Percentiles rank a stretch among this genome's conserved stretches.
These are phyloP conservation scores for Hygrophoropsis aurantiaca DNA, from an alignment of 768 basidiomycete species.

Conservation along the genomic window DNA sequence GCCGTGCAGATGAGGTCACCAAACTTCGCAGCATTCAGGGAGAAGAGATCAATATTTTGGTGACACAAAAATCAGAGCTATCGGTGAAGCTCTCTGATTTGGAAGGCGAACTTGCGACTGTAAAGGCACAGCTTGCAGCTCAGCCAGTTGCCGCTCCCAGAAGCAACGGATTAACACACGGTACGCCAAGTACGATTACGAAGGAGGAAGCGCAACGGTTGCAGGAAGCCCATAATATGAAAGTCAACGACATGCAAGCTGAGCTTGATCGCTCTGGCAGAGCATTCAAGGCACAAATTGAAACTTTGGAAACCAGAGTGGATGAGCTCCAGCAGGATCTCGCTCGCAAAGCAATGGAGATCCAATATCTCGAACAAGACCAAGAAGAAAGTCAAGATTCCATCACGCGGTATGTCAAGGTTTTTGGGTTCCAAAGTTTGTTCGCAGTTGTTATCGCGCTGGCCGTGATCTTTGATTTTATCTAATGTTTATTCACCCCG, in stretches of 20 bases:
- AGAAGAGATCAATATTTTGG: conserved; percentile 56
- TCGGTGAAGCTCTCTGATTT: conserved; percentile 66
- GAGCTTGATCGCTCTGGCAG: conserved; percentile 61
- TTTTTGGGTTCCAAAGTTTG: conserved; percentile 60
- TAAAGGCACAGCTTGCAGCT: conserved; percentile 52
- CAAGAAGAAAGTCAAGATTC: conserved; percentile 75
- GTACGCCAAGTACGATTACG: conserved; percentile 48
- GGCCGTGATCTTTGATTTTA: conserved; percentile 54
- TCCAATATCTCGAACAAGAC: conserved; percentile 75
- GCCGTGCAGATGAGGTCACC: conserved; percentile 69
- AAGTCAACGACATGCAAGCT: conserved; percentile 71
- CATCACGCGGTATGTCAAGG: conserved; percentile 73
- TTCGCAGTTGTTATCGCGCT: conserved; percentile 50
- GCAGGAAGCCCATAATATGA: conserved; percentile 84
- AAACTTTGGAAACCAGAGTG: conserved; percentile 46
- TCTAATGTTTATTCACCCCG: conserved; percentile 25
- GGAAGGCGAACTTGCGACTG: conserved; percentile 73
- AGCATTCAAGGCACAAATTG: conserved; percentile 55
- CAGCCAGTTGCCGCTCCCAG: conserved; percentile 50
- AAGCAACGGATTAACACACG: conserved; percentile 48
- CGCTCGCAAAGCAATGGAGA: conserved; percentile 75
- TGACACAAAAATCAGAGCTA: conserved; percentile 62
- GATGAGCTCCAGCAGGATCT: conserved; percentile 61
- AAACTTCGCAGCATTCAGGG: conserved; percentile 60
- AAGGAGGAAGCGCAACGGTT: conserved; percentile 76